These are phyloP conservation scores for Quercus cerris DNA, from an alignment of 306 rosid genomes.

Conservation along the genomic window DNA sequence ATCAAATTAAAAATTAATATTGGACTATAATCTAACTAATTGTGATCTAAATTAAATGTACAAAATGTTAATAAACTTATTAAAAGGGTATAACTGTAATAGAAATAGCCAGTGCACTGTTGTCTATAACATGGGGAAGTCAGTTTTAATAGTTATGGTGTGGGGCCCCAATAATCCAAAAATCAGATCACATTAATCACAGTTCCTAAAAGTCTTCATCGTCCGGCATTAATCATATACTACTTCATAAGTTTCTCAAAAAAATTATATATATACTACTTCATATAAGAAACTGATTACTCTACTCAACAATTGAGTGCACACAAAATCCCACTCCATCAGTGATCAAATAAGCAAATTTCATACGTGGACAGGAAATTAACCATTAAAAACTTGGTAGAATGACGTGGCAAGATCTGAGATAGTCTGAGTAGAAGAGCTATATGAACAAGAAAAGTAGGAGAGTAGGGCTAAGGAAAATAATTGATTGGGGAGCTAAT, in stretches of 20 bases:
- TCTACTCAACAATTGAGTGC: neutral
- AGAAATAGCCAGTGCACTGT: too few species aligned
- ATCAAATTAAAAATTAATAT: too few species aligned
- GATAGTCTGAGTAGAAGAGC: neutral
- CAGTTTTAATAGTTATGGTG: too few species aligned
- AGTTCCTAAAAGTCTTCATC: neutral
- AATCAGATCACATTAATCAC: too few species aligned
- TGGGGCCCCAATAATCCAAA: too few species aligned
- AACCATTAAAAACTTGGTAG: neutral
- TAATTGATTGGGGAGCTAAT: neutral
- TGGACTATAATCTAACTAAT: too few species aligned
- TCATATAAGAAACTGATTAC: neutral
- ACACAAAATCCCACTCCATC: neutral
- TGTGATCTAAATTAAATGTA: too few species aligned
- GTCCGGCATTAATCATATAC: neutral
- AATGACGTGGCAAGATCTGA: slow-evolving; percentile 11
- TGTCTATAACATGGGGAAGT: too few species aligned
- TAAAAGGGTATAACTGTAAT: too few species aligned
- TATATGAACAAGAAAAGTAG: neutral
- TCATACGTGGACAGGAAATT: neutral
- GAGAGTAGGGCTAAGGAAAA: neutral
- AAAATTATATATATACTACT: too few species aligned
- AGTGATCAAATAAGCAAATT: neutral
- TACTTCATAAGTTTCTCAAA: too few species aligned
- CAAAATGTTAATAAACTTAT: too few species aligned